phyloP scores from a whole-genome alignment of 2,329 filamentous ascomycete genomes.

The Atkinsonella hypoxylon region DNA sequence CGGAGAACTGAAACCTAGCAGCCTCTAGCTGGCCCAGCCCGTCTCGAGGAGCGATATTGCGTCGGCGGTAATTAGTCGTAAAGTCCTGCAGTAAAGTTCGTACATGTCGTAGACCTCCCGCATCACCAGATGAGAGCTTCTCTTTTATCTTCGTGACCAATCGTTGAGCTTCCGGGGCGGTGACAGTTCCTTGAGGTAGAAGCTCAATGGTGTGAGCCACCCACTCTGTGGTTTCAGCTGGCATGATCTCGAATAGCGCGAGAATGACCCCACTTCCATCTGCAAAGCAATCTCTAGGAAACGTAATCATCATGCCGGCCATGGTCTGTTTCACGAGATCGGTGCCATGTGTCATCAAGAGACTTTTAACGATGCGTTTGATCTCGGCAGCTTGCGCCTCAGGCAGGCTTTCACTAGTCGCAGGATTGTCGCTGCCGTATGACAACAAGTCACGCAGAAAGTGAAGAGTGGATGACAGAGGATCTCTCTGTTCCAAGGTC shows the following conservation, averaged over 20 bases:
- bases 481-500: conserved; percentile 81
- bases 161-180: conserved; percentile 65
- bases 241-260: conserved; percentile 76
- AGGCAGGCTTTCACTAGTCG: conserved; percentile 44
- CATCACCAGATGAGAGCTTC: conserved; percentile 54
- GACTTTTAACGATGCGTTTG: conserved; percentile 57
- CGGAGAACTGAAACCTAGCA: conserved; percentile 69
- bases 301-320: conserved; percentile 98
- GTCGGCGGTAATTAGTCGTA: conserved; percentile 82
- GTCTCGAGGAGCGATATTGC: conserved; percentile 91
- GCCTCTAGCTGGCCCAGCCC: conserved; percentile 81
- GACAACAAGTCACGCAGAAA: conserved; percentile 85
- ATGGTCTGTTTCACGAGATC: conserved; percentile 76
- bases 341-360: conserved; percentile 61
- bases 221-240: conserved; percentile 68
- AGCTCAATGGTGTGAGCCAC: conserved; percentile 73
- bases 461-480: conserved; percentile 81
- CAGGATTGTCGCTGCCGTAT: conserved; percentile 69
- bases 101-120: conserved; percentile 57
- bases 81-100: conserved; percentile 86
- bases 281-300: conserved; percentile 88
- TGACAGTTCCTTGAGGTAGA: conserved; percentile 72
- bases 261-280: conserved; percentile 91
- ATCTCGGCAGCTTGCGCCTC: conserved; percentile 55
- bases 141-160: conserved; percentile 73